Percentiles rank a stretch among this genome's conserved stretches.
phyloP scores from a whole-genome alignment of 805 yeast species.

The Saturnispora mendoncae region DNA sequence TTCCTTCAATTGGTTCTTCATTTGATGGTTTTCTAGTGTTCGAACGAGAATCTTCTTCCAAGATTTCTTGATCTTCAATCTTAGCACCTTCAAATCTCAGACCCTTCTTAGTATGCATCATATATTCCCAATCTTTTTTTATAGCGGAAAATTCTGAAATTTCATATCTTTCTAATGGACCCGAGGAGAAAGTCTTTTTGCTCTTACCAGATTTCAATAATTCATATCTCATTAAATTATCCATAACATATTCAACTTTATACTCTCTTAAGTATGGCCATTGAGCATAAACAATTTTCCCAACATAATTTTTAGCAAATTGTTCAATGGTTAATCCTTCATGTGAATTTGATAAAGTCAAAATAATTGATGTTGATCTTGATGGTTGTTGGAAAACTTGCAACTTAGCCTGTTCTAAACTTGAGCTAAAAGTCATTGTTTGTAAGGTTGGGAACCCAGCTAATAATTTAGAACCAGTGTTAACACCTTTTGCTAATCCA shows the following conservation, averaged over 20 bases:
- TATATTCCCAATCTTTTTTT: slow-evolving; percentile 31
- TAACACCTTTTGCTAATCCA: slow-evolving; percentile 61
- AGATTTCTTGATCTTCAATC: slow-evolving; percentile 10
- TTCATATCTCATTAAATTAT: slow-evolving; percentile 43
- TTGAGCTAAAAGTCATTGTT: slow-evolving; percentile 52
- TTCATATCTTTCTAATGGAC: slow-evolving; percentile 41
- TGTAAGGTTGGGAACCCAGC: slow-evolving; percentile 88
- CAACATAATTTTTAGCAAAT: slow-evolving; percentile 54
- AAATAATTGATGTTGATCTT: slow-evolving; percentile 69
- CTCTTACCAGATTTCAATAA: slow-evolving; percentile 26
- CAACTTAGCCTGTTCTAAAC: slow-evolving; percentile 54
- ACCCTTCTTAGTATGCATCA: slow-evolving; percentile 50
- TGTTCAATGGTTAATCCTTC: slow-evolving; percentile 50
- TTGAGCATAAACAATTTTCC: slow-evolving; percentile 58
- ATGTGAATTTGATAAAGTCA: slow-evolving; percentile 50
- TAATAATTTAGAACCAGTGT: slow-evolving; percentile 56
- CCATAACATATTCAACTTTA: slow-evolving; percentile 53
- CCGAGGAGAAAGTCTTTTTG: slow-evolving; percentile 20
- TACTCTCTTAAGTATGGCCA: slow-evolving; percentile 93
- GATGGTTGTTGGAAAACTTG: slow-evolving; percentile 80
- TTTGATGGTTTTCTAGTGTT: neutral
- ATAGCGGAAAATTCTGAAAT: slow-evolving; percentile 37
- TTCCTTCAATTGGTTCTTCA: slow-evolving; percentile 35
- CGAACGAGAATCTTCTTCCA: slow-evolving; percentile 9
- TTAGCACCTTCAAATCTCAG: slow-evolving; percentile 16